phyloP scores from a whole-genome alignment of 2,329 filamentous ascomycete species.

The Trichoderma koningii region DNA sequence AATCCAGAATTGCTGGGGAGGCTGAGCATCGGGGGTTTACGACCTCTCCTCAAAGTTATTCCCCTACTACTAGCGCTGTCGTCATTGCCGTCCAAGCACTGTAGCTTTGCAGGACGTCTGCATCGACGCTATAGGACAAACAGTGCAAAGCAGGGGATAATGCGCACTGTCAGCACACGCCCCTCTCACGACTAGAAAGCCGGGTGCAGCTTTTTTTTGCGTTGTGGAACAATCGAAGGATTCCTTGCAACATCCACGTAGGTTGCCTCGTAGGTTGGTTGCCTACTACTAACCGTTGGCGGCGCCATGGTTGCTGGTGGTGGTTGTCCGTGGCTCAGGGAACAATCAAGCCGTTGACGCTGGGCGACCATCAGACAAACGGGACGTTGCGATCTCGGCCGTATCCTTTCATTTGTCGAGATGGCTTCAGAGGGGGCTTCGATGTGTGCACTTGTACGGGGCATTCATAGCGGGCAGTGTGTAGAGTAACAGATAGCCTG shows the following conservation, averaged over 20 bases:
- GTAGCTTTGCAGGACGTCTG: background rate
- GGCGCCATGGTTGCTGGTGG: background rate
- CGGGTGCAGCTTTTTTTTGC: too few species aligned
- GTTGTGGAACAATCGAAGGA: too few species aligned
- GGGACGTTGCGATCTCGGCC: background rate
- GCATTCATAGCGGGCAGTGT: background rate
- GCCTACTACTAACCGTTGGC: too few species aligned
- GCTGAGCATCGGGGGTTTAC: background rate
- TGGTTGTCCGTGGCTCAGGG: background rate
- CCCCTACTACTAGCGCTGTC: constrained; percentile 2
- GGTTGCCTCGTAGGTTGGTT: too few species aligned
- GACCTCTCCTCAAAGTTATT: background rate
- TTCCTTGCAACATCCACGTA: too few species aligned
- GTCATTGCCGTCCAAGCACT: constrained; percentile 7
- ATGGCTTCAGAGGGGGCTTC: background rate
- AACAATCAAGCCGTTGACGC: constrained; percentile 2
- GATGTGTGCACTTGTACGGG: background rate
- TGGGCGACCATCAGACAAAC: background rate
- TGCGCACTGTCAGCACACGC: constrained; percentile 8
- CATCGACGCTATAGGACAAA: constrained; percentile 21
- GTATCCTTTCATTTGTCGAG: too few species aligned
- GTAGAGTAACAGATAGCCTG: background rate
- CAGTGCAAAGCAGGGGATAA: constrained; percentile 5
- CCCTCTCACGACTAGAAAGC: background rate
- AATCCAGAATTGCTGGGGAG: background rate